Percentiles rank a stretch among this genome's conserved stretches.
Conservation (phyloP, 345 rosid species). For the Erucastrum elatum region DNA sequence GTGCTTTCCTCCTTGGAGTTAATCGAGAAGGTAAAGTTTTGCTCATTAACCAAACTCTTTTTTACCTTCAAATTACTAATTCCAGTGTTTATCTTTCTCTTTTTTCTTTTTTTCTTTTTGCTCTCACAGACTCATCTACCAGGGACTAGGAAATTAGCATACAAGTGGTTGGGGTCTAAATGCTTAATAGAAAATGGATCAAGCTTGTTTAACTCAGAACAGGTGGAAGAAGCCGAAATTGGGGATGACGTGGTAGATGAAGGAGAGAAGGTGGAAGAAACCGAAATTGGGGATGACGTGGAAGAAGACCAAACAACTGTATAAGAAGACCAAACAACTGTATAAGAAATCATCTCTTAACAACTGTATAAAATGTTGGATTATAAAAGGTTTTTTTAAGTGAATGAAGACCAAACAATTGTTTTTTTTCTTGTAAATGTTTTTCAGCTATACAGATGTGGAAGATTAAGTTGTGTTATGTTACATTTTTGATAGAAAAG, state of each 20-base stretch:
- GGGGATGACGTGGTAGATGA: too few relatives aligned
- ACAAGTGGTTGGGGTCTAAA: slow-evolving; percentile 74
- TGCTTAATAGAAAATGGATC: slow-evolving; percentile 37
- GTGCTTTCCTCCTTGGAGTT: slow-evolving; percentile 71
- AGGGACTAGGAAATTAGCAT: slow-evolving; percentile 73
- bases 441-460: background rate
- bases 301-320: too few relatives aligned
- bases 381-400: background rate
- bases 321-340: too few relatives aligned
- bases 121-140: slow-evolving; percentile 61
- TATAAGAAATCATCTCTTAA: background rate
- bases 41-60: background rate
- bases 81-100: background rate
- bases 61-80: background rate
- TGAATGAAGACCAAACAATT: background rate
- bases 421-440: too few relatives aligned
- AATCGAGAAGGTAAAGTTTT: slow-evolving; percentile 63
- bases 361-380: background rate
- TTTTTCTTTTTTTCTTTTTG: background rate
- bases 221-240: too few relatives aligned
- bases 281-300: too few relatives aligned
- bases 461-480: background rate
- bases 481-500: too few relatives aligned
- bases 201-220: slow-evolving; percentile 8
- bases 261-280: too few relatives aligned